Percentiles rank a stretch among this genome's conserved stretches.
These are phyloP conservation scores for Neocatenulostroma microsporum DNA, from an alignment of 2,329 filamentous ascomycete genomes.

Conservation along the genomic window DNA sequence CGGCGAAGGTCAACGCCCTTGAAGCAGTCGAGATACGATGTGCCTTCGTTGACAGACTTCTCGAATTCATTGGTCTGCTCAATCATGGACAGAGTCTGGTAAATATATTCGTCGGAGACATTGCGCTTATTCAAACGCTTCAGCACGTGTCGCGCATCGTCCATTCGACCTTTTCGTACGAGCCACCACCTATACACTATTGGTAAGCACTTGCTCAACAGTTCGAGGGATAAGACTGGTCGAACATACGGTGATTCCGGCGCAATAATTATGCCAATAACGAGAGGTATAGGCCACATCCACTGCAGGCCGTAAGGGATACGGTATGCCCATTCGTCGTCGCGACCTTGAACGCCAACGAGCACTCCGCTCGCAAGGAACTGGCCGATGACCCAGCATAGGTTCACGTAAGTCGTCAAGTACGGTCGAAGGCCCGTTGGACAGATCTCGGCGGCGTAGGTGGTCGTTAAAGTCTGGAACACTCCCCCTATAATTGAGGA, in stretches of 20 bases:
- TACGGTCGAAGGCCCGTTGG: conserved; percentile 51
- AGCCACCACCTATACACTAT: no score
- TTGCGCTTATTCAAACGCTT: conserved; percentile 21
- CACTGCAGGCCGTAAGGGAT: conserved; percentile 39
- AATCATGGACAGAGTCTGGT: conserved; percentile 34
- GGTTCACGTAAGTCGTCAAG: conserved; percentile 53
- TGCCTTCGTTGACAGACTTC: conserved; percentile 41
- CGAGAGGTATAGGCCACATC: conserved; percentile 30
- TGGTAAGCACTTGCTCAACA: no score
- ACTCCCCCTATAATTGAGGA: no score
- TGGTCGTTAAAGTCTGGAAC: conserved; percentile 37
- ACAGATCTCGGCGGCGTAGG: conserved; percentile 60
- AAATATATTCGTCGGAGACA: conserved; percentile 21
- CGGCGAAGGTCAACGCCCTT: conserved; percentile 42
- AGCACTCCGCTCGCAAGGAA: conserved; percentile 40
- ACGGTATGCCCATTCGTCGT: conserved; percentile 30
- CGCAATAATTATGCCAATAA: conserved; percentile 21
- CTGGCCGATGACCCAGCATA: conserved; percentile 57
- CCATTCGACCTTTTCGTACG: conserved; percentile 17
- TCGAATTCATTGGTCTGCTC: conserved; percentile 45
- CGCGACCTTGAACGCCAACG: conserved; percentile 18
- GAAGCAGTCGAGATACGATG: conserved; percentile 47
- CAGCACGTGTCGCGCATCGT: conserved; percentile 19
- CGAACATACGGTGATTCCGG: conserved; percentile 27
- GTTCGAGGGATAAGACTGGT: no score